A percentile compares a stretch with the other conserved stretches of the same genome.
These are phyloP conservation scores for Trametes gibbosa DNA, from an alignment of 768 basidiomycete genomes.

Conservation along the genomic window DNA sequence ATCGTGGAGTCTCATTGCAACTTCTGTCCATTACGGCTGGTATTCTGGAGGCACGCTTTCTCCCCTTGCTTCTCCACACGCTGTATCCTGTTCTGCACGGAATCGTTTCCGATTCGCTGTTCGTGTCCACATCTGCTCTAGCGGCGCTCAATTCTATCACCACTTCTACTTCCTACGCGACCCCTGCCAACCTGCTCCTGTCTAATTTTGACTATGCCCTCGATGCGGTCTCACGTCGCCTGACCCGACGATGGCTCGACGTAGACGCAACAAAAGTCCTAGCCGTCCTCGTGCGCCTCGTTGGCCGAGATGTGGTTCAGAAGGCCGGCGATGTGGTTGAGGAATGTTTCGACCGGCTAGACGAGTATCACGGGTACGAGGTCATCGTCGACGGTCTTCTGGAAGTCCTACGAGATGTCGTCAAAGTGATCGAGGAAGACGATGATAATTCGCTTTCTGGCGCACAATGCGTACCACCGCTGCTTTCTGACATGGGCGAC, in stretches of 20 bases:
- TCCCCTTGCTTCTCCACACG: slow-evolving; percentile 67
- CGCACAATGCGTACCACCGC: slow-evolving; percentile 9
- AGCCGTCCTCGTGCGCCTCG: slow-evolving; percentile 77
- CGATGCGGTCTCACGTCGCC: slow-evolving; percentile 81
- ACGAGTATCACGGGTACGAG: slow-evolving; percentile 94
- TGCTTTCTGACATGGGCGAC: not conserved
- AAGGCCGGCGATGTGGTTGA: slow-evolving; percentile 93
- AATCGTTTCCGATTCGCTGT: slow-evolving; percentile 65
- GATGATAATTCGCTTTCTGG: slow-evolving; percentile 31
- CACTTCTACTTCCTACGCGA: slow-evolving; percentile 80
- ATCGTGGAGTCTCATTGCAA: slow-evolving; percentile 69
- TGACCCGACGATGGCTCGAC: slow-evolving; percentile 80
- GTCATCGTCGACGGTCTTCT: slow-evolving; percentile 82
- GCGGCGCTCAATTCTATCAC: slow-evolving; percentile 72
- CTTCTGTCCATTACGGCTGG: slow-evolving; percentile 67
- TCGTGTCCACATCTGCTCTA: slow-evolving; percentile 73
- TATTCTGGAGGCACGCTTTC: slow-evolving; percentile 72
- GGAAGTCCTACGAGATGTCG: slow-evolving; percentile 82
- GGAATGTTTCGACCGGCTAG: slow-evolving; percentile 94
- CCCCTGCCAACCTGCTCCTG: slow-evolving; percentile 81
- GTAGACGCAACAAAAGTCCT: slow-evolving; percentile 88
- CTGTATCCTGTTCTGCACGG: slow-evolving; percentile 88
- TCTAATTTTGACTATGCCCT: slow-evolving; percentile 97
- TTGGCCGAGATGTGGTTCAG: slow-evolving; percentile 83
- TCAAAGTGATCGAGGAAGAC: slow-evolving; percentile 70